Evolutionary conservation across 2,329 filamentous ascomycete genomes (phyloP).

Genomic region (Pyricularia grisea): DNA sequence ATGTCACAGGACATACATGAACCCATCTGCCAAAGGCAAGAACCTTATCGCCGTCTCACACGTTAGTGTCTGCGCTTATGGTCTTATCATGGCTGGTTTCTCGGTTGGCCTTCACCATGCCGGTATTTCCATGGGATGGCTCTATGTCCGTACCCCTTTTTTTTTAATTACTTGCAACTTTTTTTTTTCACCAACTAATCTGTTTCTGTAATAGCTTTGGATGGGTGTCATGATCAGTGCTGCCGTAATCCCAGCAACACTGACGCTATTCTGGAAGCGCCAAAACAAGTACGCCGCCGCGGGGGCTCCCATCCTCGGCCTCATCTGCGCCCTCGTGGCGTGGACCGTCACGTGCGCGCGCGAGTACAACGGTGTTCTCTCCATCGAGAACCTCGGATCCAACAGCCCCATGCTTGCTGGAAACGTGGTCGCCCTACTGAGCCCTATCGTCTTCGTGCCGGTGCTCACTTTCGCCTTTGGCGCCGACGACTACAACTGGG

Average conservation of each 20-base stretch:
- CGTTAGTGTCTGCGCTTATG: conserved; percentile 55
- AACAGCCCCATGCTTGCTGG: conserved; percentile 84
- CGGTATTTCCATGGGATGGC: conserved; percentile 77
- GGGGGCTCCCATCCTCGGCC: conserved; percentile 58
- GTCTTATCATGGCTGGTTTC: conserved; percentile 68
- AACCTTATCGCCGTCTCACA: conserved; percentile 75
- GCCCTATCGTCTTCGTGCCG: conserved; percentile 65
- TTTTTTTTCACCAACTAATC: not conserved
- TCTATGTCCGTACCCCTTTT: conserved; percentile 3
- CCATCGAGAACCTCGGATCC: conserved; percentile 67
- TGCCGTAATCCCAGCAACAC: conserved; percentile 71
- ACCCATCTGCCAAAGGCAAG: conserved; percentile 65
- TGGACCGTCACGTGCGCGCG: conserved; percentile 67
- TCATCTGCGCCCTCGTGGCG: conserved; percentile 58
- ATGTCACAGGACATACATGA: conserved; percentile 60
- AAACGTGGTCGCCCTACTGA: conserved; percentile 74
- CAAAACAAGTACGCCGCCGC: conserved; percentile 73
- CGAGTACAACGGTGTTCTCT: conserved; percentile 57
- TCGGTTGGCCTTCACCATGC: conserved; percentile 66
- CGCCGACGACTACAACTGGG: conserved; percentile 75
- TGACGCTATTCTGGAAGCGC: conserved; percentile 72
- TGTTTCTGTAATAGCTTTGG: conserved; percentile 4
- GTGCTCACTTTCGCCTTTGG: conserved; percentile 63
- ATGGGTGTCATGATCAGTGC: conserved; percentile 89
- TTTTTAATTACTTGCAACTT: not conserved